phyloP scores from a whole-genome alignment of 1,284 basidiomycete species.

The Mycena citricolor region DNA sequence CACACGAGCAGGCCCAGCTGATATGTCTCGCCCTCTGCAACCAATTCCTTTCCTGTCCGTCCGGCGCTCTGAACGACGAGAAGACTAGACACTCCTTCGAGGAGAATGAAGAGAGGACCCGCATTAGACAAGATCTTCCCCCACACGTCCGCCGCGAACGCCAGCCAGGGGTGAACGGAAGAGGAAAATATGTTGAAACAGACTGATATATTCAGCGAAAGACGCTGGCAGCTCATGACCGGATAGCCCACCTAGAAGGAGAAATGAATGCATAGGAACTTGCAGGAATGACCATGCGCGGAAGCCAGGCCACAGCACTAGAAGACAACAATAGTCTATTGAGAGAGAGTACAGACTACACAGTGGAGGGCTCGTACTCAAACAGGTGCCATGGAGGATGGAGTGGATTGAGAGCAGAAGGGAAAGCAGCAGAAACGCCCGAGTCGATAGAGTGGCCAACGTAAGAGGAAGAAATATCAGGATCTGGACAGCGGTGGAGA shows the following conservation, averaged over 20 bases:
- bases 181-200: conserved; percentile 78
- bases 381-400: conserved; percentile 72
- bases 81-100: conserved; percentile 83
- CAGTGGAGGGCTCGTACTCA: conserved; percentile 43
- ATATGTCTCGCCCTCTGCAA: conserved; percentile 66
- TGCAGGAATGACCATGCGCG: conserved; percentile 71
- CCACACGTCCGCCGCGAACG: conserved; percentile 67
- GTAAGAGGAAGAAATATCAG: conserved; percentile 82
- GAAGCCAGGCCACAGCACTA: conserved; percentile 35
- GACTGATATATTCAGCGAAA: conserved; percentile 40
- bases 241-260: conserved; percentile 47
- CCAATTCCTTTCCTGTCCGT: conserved; percentile 69
- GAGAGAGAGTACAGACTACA: background rate
- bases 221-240: background rate
- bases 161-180: conserved; percentile 56
- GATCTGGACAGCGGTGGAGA: conserved; percentile 77
- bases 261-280: conserved; percentile 77
- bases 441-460: conserved; percentile 73
- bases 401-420: conserved; percentile 75
- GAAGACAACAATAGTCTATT: no score
- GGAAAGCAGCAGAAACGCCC: conserved; percentile 79
- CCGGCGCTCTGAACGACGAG: conserved; percentile 80
- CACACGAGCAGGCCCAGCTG: conserved; percentile 75
- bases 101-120: conserved; percentile 74
- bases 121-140: conserved; percentile 67